These are phyloP conservation scores for Gonium pectorale DNA, from an alignment of 139 green algal genomes.

Conservation along the genomic window DNA sequence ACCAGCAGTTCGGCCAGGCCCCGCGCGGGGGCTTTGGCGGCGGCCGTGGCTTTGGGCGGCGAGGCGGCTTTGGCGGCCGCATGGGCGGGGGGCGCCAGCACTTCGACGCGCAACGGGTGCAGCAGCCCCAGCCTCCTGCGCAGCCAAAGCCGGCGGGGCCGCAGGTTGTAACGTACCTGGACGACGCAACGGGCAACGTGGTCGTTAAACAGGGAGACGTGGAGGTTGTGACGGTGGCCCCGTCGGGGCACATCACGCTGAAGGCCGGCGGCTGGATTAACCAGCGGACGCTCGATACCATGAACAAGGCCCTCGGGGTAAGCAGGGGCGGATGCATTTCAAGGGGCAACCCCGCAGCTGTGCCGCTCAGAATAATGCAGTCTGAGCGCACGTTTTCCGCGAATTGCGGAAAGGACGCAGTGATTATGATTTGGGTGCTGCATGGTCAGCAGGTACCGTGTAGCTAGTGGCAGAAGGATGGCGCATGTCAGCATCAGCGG, in stretches of 20 bases:
- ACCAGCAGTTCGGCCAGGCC: not conserved
- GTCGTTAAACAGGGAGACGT: constrained; percentile 28
- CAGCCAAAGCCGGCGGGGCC: too few relatives aligned
- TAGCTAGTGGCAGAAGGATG: too few relatives aligned
- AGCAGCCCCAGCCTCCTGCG: not conserved
- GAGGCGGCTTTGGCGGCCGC: not conserved
- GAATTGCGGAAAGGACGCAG: too few relatives aligned
- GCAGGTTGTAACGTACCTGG: constrained; percentile 28
- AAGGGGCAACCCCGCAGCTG: too few relatives aligned
- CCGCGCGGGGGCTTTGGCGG: not conserved
- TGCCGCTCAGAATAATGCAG: too few relatives aligned
- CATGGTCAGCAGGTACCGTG: too few relatives aligned
- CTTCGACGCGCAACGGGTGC: not conserved
- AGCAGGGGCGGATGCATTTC: too few relatives aligned
- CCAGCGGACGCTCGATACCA: constrained; percentile 3
- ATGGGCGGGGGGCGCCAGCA: too few relatives aligned
- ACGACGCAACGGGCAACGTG: constrained; percentile 37
- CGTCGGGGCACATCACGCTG: not conserved
- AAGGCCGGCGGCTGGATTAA: constrained; percentile 28
- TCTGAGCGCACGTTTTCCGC: too few relatives aligned
- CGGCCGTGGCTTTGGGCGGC: constrained; percentile 7
- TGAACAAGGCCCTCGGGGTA: constrained; percentile 29
- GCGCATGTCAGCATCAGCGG: too few relatives aligned
- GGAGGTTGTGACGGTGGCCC: constrained; percentile 4
- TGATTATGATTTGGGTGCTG: too few relatives aligned